Conservation (phyloP, 2,329 filamentous ascomycete genomes). For the Paecilomyces niveus region DNA sequence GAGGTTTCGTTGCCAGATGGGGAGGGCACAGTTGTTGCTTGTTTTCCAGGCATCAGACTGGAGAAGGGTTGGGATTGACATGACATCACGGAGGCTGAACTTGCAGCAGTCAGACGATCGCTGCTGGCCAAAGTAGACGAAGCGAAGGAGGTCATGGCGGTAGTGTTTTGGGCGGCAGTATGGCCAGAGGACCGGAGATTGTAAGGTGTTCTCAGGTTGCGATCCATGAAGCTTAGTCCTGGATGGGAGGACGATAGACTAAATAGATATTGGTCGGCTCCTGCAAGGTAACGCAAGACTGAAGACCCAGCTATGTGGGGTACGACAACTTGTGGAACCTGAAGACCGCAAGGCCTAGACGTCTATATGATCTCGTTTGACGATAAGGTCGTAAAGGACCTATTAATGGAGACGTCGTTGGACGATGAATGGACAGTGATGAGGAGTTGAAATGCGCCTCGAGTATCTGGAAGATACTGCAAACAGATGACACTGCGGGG, state of each 20-base stretch:
- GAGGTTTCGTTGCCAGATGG: constrained; percentile 1
- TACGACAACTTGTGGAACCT: background rate
- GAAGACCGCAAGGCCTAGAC: background rate
- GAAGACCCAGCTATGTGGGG: background rate
- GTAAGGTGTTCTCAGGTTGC: constrained; percentile 1
- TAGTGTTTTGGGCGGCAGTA: background rate
- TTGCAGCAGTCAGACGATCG: background rate
- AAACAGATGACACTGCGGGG: background rate
- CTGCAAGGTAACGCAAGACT: background rate
- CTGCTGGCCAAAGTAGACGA: constrained; percentile 1
- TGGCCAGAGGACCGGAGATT: constrained; percentile 1
- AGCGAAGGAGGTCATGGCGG: background rate
- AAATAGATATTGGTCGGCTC: background rate
- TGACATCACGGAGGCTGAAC: background rate
- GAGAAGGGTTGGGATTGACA: background rate
- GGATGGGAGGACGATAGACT: background rate
- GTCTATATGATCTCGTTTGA: background rate
- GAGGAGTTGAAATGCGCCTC: background rate
- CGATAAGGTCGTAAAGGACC: no score
- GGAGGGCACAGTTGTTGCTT: background rate
- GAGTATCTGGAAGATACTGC: background rate
- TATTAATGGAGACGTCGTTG: background rate
- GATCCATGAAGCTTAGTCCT: constrained; percentile 1
- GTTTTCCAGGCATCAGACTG: background rate
- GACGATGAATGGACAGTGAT: background rate